Evolutionary conservation across 169 alveolate genomes (phyloP).

Genomic region (Amoebophrya sp.): DNA sequence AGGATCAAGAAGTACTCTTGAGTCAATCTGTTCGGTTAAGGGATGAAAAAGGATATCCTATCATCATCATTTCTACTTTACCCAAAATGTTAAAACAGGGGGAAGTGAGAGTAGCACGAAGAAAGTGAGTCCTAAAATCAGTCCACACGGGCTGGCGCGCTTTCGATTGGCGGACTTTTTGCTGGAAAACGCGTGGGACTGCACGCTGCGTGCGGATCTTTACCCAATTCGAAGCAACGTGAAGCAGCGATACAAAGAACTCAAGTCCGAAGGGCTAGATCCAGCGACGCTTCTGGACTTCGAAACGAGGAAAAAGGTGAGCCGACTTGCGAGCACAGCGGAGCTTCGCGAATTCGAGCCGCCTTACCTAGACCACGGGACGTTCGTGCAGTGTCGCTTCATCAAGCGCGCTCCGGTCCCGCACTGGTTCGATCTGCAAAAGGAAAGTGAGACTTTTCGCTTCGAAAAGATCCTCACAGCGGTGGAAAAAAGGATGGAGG

Average conservation of each 20-base stretch:
- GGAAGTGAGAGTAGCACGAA: not conserved
- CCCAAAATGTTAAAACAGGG: too few species aligned
- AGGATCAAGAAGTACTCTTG: too few species aligned
- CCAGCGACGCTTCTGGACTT: not conserved
- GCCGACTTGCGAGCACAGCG: not conserved
- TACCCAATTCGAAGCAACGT: not conserved
- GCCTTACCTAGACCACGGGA: not conserved
- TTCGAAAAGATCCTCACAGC: not conserved
- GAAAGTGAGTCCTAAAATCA: not conserved
- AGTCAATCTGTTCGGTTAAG: too few species aligned
- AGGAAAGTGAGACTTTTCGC: not conserved
- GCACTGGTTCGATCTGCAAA: not conserved
- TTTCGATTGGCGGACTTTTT: not conserved
- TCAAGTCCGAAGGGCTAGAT: not conserved
- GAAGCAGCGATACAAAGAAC: not conserved
- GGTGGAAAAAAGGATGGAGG: not conserved
- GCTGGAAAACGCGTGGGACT: not conserved
- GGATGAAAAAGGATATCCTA: too few species aligned
- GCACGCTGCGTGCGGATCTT: not conserved
- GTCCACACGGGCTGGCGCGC: not conserved
- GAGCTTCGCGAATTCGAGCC: conserved; percentile 8
- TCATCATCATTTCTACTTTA: too few species aligned
- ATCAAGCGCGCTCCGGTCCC: not conserved
- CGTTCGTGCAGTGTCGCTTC: conserved; percentile 23
- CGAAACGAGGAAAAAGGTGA: not conserved